Conservation (phyloP, 805 yeast genomes). For the Saturnispora mendoncae region DNA sequence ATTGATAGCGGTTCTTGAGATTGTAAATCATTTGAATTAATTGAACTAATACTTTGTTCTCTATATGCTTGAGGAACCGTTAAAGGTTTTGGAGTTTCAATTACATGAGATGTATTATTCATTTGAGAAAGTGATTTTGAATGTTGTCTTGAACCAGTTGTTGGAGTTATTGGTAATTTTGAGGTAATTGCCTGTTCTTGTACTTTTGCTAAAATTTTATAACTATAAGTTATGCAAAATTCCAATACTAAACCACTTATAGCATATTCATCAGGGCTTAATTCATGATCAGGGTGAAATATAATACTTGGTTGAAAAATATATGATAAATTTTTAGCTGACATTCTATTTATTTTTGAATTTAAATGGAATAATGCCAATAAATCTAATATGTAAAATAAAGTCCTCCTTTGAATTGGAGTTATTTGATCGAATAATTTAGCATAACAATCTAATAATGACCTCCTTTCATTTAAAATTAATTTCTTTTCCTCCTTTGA, state of each 20-base stretch:
- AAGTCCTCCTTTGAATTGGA: conserved; percentile 65
- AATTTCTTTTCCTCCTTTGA: conserved; percentile 1
- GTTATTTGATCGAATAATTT: conserved; percentile 61
- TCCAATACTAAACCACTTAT: conserved; percentile 80
- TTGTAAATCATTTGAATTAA: conserved; percentile 1
- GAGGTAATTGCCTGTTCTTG: conserved; percentile 15
- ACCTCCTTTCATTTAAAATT: conserved; percentile 48
- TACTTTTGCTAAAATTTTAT: conserved; percentile 56
- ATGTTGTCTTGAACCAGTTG: conserved; percentile 24
- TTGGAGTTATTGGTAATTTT: background rate
- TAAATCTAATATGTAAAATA: conserved; percentile 80
- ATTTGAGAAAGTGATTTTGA: conserved; percentile 36
- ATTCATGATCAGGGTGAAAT: conserved; percentile 86
- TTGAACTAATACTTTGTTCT: conserved; percentile 1
- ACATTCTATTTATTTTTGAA: conserved; percentile 76
- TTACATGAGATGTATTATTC: conserved; percentile 10
- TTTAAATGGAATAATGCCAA: conserved; percentile 77
- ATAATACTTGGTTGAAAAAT: conserved; percentile 95
- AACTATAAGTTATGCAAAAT: conserved; percentile 79
- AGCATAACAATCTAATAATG: conserved; percentile 66
- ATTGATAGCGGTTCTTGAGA: background rate
- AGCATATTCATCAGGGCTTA: conserved; percentile 87
- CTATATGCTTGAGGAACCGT: conserved; percentile 2
- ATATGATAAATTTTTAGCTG: conserved; percentile 87
- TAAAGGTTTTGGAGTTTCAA: conserved; percentile 10